phyloP scores from a whole-genome alignment of 176 grass and related monocot species.

The Paspalum notatum region DNA sequence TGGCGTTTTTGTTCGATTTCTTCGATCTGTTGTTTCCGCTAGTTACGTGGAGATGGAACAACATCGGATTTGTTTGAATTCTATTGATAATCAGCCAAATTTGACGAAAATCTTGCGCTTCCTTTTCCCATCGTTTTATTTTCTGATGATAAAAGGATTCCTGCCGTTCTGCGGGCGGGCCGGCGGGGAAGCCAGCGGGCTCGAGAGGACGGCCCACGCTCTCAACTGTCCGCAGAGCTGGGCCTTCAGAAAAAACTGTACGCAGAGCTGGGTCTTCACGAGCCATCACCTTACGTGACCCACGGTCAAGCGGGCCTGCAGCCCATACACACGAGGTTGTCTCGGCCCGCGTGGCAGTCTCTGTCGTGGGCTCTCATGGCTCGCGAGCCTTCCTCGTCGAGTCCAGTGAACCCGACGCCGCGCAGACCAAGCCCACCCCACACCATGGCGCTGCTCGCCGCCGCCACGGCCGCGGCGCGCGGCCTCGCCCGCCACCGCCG shows the following conservation, averaged over 20 bases:
- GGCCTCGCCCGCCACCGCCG: background rate
- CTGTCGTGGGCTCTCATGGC: background rate
- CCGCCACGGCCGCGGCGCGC: slow-evolving; percentile 36
- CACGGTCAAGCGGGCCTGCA: too few species aligned
- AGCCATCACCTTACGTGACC: too few species aligned
- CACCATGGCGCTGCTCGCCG: slow-evolving; percentile 43
- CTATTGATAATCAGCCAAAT: too few species aligned
- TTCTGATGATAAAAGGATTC: too few species aligned
- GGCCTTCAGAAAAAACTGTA: background rate
- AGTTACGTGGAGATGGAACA: too few species aligned
- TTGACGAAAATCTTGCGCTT: too few species aligned
- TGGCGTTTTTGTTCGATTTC: background rate
- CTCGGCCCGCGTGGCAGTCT: background rate
- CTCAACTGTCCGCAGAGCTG: background rate
- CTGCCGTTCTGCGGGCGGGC: too few species aligned
- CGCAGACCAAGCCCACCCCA: background rate
- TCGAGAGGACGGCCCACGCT: too few species aligned
- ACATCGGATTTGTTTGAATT: too few species aligned
- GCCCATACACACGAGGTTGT: background rate
- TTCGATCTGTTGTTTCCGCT: too few species aligned
- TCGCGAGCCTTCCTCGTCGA: background rate
- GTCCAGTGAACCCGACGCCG: background rate
- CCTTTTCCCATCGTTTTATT: too few species aligned
- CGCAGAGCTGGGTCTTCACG: background rate
- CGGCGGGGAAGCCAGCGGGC: too few species aligned